Evolutionary conservation across 768 basidiomycete genomes (phyloP).

Genomic region (Candolleomyces efflorescens): DNA sequence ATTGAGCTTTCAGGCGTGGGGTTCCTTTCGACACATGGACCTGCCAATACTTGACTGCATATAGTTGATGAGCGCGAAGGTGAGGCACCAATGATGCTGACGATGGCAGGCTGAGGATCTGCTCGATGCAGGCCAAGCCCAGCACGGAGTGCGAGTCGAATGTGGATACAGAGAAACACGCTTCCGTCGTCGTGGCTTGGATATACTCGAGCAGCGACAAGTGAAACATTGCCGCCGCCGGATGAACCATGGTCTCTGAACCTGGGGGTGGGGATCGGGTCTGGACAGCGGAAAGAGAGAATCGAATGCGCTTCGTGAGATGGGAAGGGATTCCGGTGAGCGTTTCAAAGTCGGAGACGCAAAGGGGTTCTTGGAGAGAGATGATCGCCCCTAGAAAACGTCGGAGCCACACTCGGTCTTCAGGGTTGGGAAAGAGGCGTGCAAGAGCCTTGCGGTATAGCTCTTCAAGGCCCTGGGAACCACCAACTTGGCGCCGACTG

Average conservation of each 20-base stretch:
- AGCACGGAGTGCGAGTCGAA: background rate
- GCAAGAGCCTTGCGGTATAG: background rate
- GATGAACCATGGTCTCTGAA: background rate
- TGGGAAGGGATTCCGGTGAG: background rate
- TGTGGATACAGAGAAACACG: background rate
- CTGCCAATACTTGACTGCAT: background rate
- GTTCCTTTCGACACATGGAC: background rate
- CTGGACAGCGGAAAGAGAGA: background rate
- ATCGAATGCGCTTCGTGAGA: background rate
- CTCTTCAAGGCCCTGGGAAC: background rate
- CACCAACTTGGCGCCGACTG: background rate
- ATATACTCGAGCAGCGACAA: background rate
- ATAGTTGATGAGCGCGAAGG: background rate
- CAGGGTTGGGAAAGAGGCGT: background rate
- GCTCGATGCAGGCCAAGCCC: background rate
- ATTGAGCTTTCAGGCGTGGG: no score
- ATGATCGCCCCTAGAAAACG: background rate
- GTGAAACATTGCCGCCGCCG: background rate
- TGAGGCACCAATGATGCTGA: no score
- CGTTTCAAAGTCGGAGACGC: background rate
- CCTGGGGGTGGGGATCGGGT: background rate
- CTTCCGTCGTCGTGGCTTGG: background rate
- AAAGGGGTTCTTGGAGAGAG: background rate
- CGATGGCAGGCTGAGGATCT: background rate
- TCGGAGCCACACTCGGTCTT: background rate